These are phyloP conservation scores for Vanderwaltozyma tropicalis DNA, from an alignment of 805 yeast genomes.

Conservation along the genomic window DNA sequence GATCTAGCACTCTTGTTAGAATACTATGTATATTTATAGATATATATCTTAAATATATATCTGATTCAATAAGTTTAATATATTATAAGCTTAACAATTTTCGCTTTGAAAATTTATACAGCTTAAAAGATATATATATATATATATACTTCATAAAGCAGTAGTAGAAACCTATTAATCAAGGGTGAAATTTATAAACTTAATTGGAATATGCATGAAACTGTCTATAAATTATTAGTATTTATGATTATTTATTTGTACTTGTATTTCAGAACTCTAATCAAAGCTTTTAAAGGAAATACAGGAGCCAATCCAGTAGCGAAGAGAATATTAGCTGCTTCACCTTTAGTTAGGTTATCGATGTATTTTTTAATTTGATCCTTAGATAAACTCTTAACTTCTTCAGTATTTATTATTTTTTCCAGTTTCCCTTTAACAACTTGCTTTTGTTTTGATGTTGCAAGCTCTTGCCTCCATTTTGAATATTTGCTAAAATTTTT, in stretches of 20 bases:
- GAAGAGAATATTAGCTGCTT: slow-evolving; percentile 21
- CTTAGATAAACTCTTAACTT: neutral
- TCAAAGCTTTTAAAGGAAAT: slow-evolving; percentile 16
- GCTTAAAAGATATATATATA: no score
- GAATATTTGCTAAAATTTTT: slow-evolving; percentile 22
- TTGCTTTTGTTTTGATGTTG: slow-evolving; percentile 22
- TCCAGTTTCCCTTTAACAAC: slow-evolving; percentile 7
- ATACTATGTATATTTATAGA: no score
- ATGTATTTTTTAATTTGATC: slow-evolving; percentile 5
- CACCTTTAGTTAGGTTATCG: slow-evolving; percentile 17
- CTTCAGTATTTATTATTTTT: neutral
- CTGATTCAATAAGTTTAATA: no score
- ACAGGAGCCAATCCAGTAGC: slow-evolving; percentile 23
- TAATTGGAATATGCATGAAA: no score
- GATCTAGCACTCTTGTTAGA: no score
- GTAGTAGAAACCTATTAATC: no score
- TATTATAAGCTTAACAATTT: no score
- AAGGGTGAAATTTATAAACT: no score
- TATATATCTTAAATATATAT: no score
- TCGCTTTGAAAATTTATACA: no score
- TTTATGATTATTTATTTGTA: neutral
- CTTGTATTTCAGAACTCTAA: slow-evolving; percentile 12
- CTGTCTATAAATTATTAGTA: no score
- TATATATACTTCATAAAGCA: no score
- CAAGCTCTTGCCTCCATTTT: slow-evolving; percentile 25